These are phyloP conservation scores for Jackrogersella multiformis DNA, from an alignment of 495 filamentous ascomycete species.

Conservation along the genomic window DNA sequence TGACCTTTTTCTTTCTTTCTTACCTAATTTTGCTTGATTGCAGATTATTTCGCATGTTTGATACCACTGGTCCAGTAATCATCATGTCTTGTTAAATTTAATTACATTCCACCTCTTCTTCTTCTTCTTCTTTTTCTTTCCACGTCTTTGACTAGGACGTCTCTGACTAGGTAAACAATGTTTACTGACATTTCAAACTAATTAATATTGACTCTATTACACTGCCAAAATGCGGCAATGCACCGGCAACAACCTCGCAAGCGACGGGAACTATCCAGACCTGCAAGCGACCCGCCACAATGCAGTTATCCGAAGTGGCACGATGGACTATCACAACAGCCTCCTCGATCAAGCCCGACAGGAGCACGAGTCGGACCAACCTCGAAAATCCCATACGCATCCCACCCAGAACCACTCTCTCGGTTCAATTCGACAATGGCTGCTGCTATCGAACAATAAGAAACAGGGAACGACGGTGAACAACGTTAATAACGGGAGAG, in stretches of 20 bases:
- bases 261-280: slow-evolving; percentile 44
- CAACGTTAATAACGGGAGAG: slow-evolving; percentile 1
- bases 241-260: slow-evolving; percentile 19
- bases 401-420: slow-evolving; percentile 21
- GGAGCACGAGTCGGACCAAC: slow-evolving; percentile 21
- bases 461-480: slow-evolving; percentile 9
- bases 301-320: slow-evolving; percentile 26
- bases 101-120: too few species aligned
- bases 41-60: neutral
- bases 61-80: slow-evolving; percentile 13
- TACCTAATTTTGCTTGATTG: neutral
- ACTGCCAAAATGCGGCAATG: slow-evolving; percentile 31
- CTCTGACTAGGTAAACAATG: slow-evolving; percentile 15
- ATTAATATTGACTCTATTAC: slow-evolving; percentile 1
- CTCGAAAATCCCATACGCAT: slow-evolving; percentile 12
- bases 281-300: slow-evolving; percentile 19
- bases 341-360: slow-evolving; percentile 39
- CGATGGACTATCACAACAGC: slow-evolving; percentile 41
- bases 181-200: slow-evolving; percentile 25
- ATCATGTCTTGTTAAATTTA: slow-evolving; percentile 24
- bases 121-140: neutral
- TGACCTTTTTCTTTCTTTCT: neutral
- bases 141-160: too few species aligned
- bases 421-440: slow-evolving; percentile 38
- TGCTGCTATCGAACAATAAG: slow-evolving; percentile 24